phyloP scores from a whole-genome alignment of 2,329 filamentous ascomycete genomes.

The Pseudomassariella vexata region DNA sequence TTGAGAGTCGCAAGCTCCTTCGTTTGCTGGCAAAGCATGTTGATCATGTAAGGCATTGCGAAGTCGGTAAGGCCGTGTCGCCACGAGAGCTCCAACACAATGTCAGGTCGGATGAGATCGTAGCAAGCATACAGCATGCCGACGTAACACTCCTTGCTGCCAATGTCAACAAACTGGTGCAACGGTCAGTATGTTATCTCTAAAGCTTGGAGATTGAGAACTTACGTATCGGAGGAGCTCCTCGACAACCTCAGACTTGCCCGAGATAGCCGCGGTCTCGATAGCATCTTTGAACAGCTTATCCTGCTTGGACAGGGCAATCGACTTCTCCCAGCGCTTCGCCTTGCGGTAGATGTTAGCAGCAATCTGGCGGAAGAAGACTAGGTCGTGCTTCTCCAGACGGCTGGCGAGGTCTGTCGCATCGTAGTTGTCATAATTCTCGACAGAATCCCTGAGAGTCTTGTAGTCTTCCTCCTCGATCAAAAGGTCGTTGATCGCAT shows the following conservation, averaged over 20 bases:
- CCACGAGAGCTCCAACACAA: conserved; percentile 96
- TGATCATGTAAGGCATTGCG: conserved; percentile 99
- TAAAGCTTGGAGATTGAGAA: conserved; percentile 24
- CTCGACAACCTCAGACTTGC: conserved; percentile 87
- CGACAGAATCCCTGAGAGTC: conserved; percentile 92
- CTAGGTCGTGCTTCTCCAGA: conserved; percentile 93
- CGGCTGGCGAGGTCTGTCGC: conserved; percentile 86
- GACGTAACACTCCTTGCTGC: conserved; percentile 98
- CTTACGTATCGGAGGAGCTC: conserved; percentile 95
- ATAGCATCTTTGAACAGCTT: conserved; percentile 99
- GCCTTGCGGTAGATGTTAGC: conserved; percentile 99
- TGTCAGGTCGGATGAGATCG: conserved; percentile 87
- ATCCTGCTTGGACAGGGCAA: conserved; percentile 95
- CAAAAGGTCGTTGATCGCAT: conserved; percentile 93
- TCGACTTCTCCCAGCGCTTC: conserved; percentile 99
- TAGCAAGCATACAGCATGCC: conserved; percentile 99
- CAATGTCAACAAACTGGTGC: conserved; percentile 90
- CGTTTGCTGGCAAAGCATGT: conserved; percentile 87
- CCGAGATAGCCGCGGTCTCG: conserved; percentile 89
- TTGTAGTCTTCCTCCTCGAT: conserved; percentile 99
- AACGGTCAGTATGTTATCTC: conserved; percentile 24
- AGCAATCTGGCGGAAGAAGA: conserved; percentile 99
- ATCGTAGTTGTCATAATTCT: conserved; percentile 99
- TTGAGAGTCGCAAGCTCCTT: conserved; percentile 78
- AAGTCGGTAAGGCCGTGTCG: conserved; percentile 91